A percentile compares a stretch with the other conserved stretches of the same genome.
Conservation (phyloP, 1,139 yeast species). For the Kodamaea sp. region DNA sequence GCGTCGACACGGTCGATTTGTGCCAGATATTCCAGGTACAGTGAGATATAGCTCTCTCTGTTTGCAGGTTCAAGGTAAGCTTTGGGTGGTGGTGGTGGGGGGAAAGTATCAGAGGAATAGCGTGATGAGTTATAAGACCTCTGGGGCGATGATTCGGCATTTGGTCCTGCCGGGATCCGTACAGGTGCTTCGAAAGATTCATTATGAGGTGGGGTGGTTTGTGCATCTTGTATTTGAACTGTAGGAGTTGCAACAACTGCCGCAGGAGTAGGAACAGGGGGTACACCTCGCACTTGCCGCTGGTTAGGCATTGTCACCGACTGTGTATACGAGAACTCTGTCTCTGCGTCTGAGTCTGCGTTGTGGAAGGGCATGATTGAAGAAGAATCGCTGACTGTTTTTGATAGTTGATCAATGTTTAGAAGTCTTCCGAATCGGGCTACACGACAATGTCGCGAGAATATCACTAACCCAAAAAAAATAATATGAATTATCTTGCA, state of each 20-base stretch:
- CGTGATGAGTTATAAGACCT: slow-evolving; percentile 3
- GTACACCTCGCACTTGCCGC: slow-evolving; percentile 4
- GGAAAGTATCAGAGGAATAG: background rate
- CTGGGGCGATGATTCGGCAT: slow-evolving; percentile 5
- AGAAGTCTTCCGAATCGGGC: background rate
- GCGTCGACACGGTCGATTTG: slow-evolving; percentile 17
- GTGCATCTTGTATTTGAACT: slow-evolving; percentile 3
- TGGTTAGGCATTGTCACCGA: background rate
- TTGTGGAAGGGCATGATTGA: background rate
- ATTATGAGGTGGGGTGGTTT: slow-evolving; percentile 5
- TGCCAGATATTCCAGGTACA: slow-evolving; percentile 31
- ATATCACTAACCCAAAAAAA: no score
- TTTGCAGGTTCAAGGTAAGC: slow-evolving; percentile 2
- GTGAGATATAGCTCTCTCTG: slow-evolving; percentile 27
- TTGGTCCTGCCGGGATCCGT: background rate
- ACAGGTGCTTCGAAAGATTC: no score
- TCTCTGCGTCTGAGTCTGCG: slow-evolving; percentile 1
- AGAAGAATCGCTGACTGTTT: background rate
- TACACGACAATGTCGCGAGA: background rate
- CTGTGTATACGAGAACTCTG: slow-evolving; percentile 4
- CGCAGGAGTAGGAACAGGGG: slow-evolving; percentile 1
- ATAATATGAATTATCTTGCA: no score
- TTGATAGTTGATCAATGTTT: background rate
- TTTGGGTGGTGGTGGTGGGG: slow-evolving; percentile 5
- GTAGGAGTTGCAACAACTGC: background rate